A percentile compares a stretch with the other conserved stretches of the same genome.
These are phyloP conservation scores for Chrysopogon serrulatus DNA, from an alignment of 176 grass and related monocot genomes.

Conservation along the genomic window DNA sequence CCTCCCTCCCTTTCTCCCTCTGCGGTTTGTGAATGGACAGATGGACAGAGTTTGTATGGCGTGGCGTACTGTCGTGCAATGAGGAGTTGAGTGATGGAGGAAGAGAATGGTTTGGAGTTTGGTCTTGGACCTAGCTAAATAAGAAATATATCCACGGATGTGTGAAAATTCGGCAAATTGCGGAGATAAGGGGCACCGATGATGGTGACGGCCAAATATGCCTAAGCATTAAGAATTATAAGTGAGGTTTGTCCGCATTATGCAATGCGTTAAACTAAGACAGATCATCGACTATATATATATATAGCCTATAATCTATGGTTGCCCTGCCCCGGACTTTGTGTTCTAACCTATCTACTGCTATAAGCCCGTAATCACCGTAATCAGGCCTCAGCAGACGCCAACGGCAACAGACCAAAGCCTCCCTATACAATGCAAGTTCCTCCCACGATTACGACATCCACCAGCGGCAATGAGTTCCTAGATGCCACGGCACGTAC, in stretches of 20 bases:
- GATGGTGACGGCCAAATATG: constrained; percentile 30
- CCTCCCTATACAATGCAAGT: not conserved
- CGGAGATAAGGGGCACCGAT: not conserved
- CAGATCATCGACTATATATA: not conserved
- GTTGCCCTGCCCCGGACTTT: not conserved
- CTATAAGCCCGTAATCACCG: not conserved
- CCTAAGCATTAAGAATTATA: not conserved
- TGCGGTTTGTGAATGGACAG: not conserved
- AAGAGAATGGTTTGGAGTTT: not conserved
- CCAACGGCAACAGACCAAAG: not conserved
- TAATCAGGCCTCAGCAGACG: not conserved
- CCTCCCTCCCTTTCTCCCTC: not conserved
- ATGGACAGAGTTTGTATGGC: not conserved
- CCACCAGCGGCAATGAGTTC: not conserved
- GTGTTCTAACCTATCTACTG: not conserved
- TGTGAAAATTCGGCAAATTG: not conserved
- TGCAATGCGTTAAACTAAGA: constrained; percentile 5
- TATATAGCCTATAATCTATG: not conserved
- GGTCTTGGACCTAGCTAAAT: not conserved
- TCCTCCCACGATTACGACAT: not conserved
- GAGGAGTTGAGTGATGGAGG: not conserved
- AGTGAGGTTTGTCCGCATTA: not conserved
- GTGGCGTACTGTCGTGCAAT: constrained; percentile 17
- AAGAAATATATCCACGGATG: not conserved
- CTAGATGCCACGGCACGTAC: not conserved